Percentiles rank a stretch among this genome's conserved stretches.
Evolutionary conservation across 305 asterid species (phyloP).

Genomic region (Rubia balearica): DNA sequence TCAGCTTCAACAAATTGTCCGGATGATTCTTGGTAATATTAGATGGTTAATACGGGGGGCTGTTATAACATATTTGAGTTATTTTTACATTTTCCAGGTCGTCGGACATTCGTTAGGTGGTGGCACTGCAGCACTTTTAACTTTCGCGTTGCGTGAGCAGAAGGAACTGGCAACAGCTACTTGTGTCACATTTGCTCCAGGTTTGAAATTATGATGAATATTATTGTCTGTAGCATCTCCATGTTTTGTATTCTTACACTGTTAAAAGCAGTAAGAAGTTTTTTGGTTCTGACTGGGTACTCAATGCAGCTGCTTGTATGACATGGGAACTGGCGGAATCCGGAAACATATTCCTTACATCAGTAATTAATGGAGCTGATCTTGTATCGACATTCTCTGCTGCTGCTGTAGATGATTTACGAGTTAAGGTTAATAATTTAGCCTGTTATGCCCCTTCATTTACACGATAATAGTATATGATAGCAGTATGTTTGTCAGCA

Average conservation of each 20-base stretch:
- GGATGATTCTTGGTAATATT: neutral
- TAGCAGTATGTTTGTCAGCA: too few species aligned
- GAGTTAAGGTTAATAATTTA: constrained; percentile 66
- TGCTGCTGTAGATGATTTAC: constrained; percentile 93
- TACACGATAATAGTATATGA: neutral
- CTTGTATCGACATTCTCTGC: constrained; percentile 94
- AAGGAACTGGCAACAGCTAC: constrained; percentile 70
- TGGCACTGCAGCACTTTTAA: constrained; percentile 86
- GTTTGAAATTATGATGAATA: constrained; percentile 25
- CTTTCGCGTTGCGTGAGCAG: constrained; percentile 80
- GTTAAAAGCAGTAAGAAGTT: neutral
- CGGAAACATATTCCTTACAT: constrained; percentile 63
- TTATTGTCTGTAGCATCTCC: neutral
- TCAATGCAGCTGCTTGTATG: constrained; percentile 88
- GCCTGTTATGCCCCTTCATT: neutral
- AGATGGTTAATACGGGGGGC: constrained; percentile 1
- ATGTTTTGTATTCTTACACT: neutral
- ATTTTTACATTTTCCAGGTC: constrained; percentile 40
- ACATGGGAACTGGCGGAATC: constrained; percentile 98
- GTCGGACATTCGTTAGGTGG: constrained; percentile 98
- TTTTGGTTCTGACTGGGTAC: constrained; percentile 17
- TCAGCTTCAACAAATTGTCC: neutral
- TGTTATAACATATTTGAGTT: neutral
- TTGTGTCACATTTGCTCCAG: constrained; percentile 97
- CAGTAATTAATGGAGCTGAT: constrained; percentile 92